A percentile compares a stretch with the other conserved stretches of the same genome.
Conservation (phyloP, 495 filamentous ascomycete species). For the Podospora didyma region DNA sequence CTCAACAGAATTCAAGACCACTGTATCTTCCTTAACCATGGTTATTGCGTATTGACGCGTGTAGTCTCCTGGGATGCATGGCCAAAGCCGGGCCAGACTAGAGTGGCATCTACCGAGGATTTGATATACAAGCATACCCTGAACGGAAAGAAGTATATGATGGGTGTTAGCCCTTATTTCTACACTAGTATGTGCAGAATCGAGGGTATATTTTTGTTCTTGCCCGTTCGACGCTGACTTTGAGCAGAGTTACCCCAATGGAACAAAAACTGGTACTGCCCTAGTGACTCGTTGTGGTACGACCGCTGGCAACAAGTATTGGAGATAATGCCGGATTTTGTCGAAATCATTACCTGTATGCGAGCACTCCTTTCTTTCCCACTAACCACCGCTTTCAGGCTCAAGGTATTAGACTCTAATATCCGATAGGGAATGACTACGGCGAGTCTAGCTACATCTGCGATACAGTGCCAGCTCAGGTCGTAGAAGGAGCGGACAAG, state of each 20-base stretch:
- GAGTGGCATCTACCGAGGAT: constrained; percentile 53
- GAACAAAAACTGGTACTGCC: constrained; percentile 72
- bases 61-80: constrained; percentile 69
- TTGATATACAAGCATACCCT: constrained; percentile 46
- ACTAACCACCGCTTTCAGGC: background rate
- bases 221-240: background rate
- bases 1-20: too few species aligned
- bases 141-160: constrained; percentile 66
- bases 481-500: constrained; percentile 45
- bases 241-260: constrained; percentile 59
- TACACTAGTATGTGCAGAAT: constrained; percentile 45
- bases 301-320: constrained; percentile 68
- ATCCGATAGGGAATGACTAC: constrained; percentile 66
- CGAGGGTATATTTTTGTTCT: background rate
- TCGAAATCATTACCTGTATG: constrained; percentile 52
- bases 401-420: constrained; percentile 1
- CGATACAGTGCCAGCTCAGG: constrained; percentile 44
- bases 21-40: too few species aligned
- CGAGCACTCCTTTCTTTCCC: background rate
- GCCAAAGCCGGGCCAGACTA: constrained; percentile 53
- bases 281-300: constrained; percentile 68
- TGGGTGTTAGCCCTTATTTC: constrained; percentile 76
- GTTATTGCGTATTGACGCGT: too few species aligned
- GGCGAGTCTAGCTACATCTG: constrained; percentile 75
- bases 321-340: constrained; percentile 58